phyloP scores from a whole-genome alignment of 2,329 filamentous ascomycete genomes.

The Tolypocladium capitatum region DNA sequence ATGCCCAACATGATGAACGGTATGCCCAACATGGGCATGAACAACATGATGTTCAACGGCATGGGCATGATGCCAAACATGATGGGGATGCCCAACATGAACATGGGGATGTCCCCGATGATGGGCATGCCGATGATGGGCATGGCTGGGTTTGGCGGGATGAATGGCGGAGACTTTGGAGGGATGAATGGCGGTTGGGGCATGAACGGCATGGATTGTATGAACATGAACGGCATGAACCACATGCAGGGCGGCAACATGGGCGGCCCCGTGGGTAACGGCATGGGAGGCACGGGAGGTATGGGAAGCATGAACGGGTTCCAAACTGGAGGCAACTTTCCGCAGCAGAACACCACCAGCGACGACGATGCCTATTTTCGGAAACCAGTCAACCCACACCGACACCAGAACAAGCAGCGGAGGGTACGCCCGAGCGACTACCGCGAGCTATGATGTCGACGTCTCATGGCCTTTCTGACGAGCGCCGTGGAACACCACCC shows the following conservation, averaged over 20 bases:
- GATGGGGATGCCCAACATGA: constrained; percentile 23
- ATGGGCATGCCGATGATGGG: constrained; percentile 15
- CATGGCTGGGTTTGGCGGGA: constrained; percentile 11
- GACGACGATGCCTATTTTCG: constrained; percentile 91
- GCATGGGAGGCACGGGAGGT: too few species aligned
- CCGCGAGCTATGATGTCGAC: constrained; percentile 52
- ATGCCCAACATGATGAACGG: constrained; percentile 34
- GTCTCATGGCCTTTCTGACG: not conserved
- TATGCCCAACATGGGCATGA: constrained; percentile 24
- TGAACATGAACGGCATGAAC: constrained; percentile 18
- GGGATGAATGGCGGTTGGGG: constrained; percentile 17
- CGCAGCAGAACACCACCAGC: constrained; percentile 40
- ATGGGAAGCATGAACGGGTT: constrained; percentile 20
- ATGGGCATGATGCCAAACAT: constrained; percentile 25
- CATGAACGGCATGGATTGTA: constrained; percentile 19
- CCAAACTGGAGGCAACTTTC: constrained; percentile 25
- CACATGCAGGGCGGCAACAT: constrained; percentile 9
- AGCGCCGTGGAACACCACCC: not conserved
- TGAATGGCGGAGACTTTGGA: constrained; percentile 14
- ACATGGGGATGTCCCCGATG: constrained; percentile 14
- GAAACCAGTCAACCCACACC: constrained; percentile 88
- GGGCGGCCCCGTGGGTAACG: constrained; percentile 6
- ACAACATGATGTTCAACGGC: constrained; percentile 24
- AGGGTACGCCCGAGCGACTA: constrained; percentile 82
- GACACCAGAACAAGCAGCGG: constrained; percentile 70